Conservation (phyloP, 768 basidiomycete genomes). For the Trametes cubensis region DNA sequence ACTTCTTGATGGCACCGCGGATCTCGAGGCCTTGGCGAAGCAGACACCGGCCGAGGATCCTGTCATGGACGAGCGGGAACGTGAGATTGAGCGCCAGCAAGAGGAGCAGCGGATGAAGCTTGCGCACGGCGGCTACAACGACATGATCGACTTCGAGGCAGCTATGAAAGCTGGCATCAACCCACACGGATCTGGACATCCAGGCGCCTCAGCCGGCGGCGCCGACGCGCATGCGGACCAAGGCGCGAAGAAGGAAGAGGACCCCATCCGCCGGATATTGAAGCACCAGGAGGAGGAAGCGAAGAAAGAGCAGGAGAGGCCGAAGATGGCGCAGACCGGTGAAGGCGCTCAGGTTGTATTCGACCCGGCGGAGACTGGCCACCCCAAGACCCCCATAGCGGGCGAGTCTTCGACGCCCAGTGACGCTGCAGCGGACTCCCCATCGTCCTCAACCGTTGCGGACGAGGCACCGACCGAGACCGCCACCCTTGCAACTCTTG, state of each 20-base stretch:
- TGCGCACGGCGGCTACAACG: conserved; percentile 52
- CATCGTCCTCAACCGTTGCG: neutral
- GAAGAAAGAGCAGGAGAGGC: conserved; percentile 24
- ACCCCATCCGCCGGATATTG: conserved; percentile 32
- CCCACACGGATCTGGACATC: conserved; percentile 4
- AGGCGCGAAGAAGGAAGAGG: conserved; percentile 29
- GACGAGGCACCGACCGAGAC: conserved; percentile 3
- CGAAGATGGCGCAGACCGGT: conserved; percentile 30
- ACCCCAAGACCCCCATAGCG: conserved; percentile 27
- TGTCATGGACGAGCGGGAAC: conserved; percentile 42
- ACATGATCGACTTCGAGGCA: conserved; percentile 56
- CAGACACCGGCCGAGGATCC: conserved; percentile 45
- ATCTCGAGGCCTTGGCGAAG: conserved; percentile 48
- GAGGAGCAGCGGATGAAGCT: conserved; percentile 57
- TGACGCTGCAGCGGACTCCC: conserved; percentile 7
- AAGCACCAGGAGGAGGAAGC: conserved; percentile 33
- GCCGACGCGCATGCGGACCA: conserved; percentile 33
- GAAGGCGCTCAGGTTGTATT: conserved; percentile 29
- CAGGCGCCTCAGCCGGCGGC: conserved; percentile 35
- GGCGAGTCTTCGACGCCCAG: conserved; percentile 20
- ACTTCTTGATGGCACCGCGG: conserved; percentile 66
- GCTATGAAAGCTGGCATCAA: conserved; percentile 46
- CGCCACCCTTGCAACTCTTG: neutral
- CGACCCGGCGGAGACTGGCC: conserved; percentile 25
- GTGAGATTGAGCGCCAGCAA: conserved; percentile 53